Evolutionary conservation across 768 basidiomycete species (phyloP).

Genomic region (Mrakia blollopis): DNA sequence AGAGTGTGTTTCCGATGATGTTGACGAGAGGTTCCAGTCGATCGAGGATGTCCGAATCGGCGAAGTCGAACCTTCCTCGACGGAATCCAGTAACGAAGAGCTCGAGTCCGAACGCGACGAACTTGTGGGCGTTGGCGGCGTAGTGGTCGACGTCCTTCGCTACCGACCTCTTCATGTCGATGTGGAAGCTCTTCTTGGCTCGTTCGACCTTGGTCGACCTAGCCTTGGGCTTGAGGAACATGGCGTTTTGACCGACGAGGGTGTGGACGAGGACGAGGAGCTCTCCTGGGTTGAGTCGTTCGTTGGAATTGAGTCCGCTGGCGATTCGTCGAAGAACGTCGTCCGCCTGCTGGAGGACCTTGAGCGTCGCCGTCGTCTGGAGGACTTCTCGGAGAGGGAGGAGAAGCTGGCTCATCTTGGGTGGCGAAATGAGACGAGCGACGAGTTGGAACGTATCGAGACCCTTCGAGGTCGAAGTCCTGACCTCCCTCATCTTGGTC

Average conservation of each 20-base stretch:
- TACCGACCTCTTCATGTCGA: conserved; percentile 69
- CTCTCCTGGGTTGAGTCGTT: conserved; percentile 61
- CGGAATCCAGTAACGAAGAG: conserved; percentile 81
- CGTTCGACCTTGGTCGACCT: conserved; percentile 45
- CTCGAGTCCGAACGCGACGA: conserved; percentile 86
- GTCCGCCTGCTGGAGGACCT: conserved; percentile 76
- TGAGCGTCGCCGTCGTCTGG: conserved; percentile 73
- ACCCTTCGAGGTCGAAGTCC: conserved; percentile 71
- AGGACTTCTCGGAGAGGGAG: conserved; percentile 75
- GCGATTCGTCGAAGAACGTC: conserved; percentile 80
- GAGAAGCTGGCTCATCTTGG: conserved; percentile 68
- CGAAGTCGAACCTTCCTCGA: conserved; percentile 78
- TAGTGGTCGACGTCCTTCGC: conserved; percentile 62
- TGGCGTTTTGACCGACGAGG: conserved; percentile 81
- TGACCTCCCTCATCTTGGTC: conserved; percentile 89
- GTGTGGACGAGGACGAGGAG: conserved; percentile 79
- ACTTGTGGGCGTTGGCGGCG: conserved; percentile 81
- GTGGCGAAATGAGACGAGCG: conserved; percentile 70
- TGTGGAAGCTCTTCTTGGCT: conserved; percentile 55
- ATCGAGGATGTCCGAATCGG: conserved; percentile 64
- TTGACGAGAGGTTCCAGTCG: conserved; percentile 81
- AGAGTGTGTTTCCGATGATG: conserved; percentile 85
- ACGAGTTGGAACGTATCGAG: conserved; percentile 79
- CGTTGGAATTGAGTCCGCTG: conserved; percentile 76
- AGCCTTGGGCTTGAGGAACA: conserved; percentile 62